phyloP scores from a whole-genome alignment of 139 green algal species.

The Chlamydomonas sp. region DNA sequence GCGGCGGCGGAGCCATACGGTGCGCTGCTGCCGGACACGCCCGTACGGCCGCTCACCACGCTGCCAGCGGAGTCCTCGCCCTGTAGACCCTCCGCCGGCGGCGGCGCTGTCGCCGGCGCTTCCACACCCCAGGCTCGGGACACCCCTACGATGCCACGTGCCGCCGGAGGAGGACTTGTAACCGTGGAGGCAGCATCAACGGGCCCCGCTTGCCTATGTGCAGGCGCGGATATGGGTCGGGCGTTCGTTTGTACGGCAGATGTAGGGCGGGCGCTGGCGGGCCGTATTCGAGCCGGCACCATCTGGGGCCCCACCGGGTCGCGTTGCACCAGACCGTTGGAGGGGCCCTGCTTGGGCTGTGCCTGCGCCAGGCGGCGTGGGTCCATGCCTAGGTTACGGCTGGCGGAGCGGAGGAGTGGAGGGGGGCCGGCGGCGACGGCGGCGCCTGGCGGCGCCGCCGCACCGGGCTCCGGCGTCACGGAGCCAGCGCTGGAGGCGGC shows the following conservation, averaged over 20 bases:
- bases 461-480: no score
- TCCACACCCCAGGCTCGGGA: neutral
- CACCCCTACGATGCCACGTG: neutral
- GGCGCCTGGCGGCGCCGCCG: neutral
- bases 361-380: neutral
- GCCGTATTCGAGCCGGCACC: neutral
- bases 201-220: neutral
- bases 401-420: neutral
- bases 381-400: neutral
- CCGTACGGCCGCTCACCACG: neutral
- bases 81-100: neutral
- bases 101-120: neutral
- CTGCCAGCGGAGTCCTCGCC: neutral
- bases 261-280: neutral
- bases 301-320: constrained; percentile 31
- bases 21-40: neutral
- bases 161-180: no score
- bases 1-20: neutral
- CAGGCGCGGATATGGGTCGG: neutral
- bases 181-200: no score
- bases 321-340: constrained; percentile 3
- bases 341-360: constrained; percentile 8
- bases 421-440: neutral
- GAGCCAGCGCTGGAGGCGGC: no score
- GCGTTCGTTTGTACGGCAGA: neutral